These are phyloP conservation scores for Neurospora terricola DNA, from an alignment of 495 filamentous ascomycete genomes.

Conservation along the genomic window DNA sequence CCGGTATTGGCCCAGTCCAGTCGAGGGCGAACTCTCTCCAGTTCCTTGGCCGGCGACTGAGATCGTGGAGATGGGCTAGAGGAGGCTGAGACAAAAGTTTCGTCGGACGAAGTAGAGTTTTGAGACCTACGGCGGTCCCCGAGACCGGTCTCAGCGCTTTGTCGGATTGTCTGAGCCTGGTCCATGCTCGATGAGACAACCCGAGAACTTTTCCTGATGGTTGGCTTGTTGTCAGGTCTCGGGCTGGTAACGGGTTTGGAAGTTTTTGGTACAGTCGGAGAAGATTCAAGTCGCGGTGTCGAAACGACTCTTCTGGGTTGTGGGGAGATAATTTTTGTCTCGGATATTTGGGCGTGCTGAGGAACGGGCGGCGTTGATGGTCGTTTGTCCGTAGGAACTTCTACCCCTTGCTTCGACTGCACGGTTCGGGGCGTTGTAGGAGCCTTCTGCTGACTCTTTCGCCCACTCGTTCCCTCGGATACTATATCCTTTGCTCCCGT, in stretches of 20 bases:
- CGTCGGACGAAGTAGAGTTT: constrained; percentile 30
- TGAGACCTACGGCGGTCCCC: constrained; percentile 7
- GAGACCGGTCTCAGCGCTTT: not conserved
- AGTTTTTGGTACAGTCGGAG: not conserved
- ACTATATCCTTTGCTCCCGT: not conserved
- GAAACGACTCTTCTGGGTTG: constrained; percentile 9
- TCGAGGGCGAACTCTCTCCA: not conserved
- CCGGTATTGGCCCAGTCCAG: constrained; percentile 7
- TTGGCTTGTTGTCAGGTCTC: not conserved
- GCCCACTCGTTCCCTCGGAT: not conserved
- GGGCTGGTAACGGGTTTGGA: not conserved
- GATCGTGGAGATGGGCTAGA: constrained; percentile 24
- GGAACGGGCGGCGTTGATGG: constrained; percentile 2
- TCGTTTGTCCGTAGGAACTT: not conserved
- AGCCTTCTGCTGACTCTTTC: not conserved
- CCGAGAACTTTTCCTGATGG: not conserved
- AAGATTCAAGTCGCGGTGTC: constrained; percentile 14
- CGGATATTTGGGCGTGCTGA: not conserved
- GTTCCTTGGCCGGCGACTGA: constrained; percentile 14
- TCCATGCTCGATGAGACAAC: not conserved
- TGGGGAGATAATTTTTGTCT: constrained; percentile 12
- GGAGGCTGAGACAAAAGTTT: constrained; percentile 39
- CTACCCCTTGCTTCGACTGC: not conserved
- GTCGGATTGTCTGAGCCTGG: not conserved
- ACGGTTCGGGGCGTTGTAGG: not conserved